These are phyloP conservation scores for Hysterium pulicare DNA, from an alignment of 2,329 filamentous ascomycete genomes.

Conservation along the genomic window DNA sequence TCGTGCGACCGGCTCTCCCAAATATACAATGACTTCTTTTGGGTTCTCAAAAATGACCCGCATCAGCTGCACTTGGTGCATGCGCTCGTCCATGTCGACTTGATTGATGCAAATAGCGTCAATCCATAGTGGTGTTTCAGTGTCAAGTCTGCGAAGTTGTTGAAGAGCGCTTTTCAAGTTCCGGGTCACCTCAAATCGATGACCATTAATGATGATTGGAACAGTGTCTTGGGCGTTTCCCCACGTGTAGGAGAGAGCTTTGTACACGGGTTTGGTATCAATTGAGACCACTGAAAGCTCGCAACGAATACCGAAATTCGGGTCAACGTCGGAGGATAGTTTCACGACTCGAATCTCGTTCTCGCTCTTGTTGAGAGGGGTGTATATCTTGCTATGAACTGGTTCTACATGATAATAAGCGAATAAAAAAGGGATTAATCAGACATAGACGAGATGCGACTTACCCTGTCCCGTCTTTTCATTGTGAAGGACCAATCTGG, in stretches of 20 bases:
- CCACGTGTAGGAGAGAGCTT: slow-evolving; percentile 14
- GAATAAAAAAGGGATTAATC: background rate
- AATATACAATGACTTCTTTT: slow-evolving; percentile 6
- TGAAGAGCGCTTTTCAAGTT: slow-evolving; percentile 10
- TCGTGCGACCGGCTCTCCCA: slow-evolving; percentile 4
- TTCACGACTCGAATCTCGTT: slow-evolving; percentile 10
- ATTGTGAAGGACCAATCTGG: background rate
- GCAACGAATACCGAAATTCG: slow-evolving; percentile 8
- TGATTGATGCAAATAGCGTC: slow-evolving; percentile 11
- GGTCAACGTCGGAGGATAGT: slow-evolving; percentile 4
- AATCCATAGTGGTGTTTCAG: slow-evolving; percentile 2
- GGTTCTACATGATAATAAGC: background rate
- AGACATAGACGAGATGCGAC: background rate
- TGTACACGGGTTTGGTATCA: slow-evolving; percentile 5
- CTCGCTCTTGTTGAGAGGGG: background rate
- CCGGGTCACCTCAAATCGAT: slow-evolving; percentile 6
- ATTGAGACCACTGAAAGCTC: slow-evolving; percentile 6
- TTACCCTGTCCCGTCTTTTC: background rate
- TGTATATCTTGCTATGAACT: slow-evolving; percentile 1
- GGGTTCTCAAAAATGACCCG: slow-evolving; percentile 5
- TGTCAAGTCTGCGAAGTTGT: slow-evolving; percentile 2
- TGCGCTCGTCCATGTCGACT: slow-evolving; percentile 7
- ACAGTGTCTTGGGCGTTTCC: slow-evolving; percentile 7
- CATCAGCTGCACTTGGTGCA: slow-evolving; percentile 8
- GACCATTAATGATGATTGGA: slow-evolving; percentile 7